phyloP scores from a whole-genome alignment of 1,284 basidiomycete genomes.

The Ustilago shanxiensis region DNA sequence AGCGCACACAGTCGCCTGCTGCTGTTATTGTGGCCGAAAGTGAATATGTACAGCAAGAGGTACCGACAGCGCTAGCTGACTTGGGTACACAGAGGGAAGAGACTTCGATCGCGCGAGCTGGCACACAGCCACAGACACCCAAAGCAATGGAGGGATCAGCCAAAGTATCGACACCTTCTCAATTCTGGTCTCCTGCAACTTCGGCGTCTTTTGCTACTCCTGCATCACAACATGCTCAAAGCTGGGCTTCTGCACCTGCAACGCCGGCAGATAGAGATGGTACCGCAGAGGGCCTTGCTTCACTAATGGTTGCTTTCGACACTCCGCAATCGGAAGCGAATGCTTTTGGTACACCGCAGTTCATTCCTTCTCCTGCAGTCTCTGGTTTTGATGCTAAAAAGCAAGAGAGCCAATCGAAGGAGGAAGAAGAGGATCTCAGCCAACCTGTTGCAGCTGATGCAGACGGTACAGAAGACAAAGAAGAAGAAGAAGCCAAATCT shows the following conservation, averaged over 20 bases:
- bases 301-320: constrained; percentile 9
- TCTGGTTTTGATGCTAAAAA: too few relatives aligned
- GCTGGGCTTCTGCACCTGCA: neutral
- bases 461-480: neutral
- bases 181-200: constrained; percentile 26
- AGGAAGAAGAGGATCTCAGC: neutral
- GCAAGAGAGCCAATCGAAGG: too few relatives aligned
- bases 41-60: too few relatives aligned
- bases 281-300: neutral
- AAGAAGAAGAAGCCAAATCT: constrained; percentile 11
- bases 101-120: neutral
- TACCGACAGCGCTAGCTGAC: too few relatives aligned
- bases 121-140: constrained; percentile 14
- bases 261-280: neutral
- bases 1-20: too few relatives aligned
- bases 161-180: constrained; percentile 11
- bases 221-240: neutral
- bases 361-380: constrained; percentile 14
- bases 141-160: neutral
- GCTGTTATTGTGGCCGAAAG: too few relatives aligned
- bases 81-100: too few relatives aligned
- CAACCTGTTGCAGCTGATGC: too few relatives aligned
- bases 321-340: constrained; percentile 1
- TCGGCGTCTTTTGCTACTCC: constrained; percentile 23
- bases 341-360: constrained; percentile 30